phyloP scores from a whole-genome alignment of 805 yeast genomes.

The Kuraishia floccosa region DNA sequence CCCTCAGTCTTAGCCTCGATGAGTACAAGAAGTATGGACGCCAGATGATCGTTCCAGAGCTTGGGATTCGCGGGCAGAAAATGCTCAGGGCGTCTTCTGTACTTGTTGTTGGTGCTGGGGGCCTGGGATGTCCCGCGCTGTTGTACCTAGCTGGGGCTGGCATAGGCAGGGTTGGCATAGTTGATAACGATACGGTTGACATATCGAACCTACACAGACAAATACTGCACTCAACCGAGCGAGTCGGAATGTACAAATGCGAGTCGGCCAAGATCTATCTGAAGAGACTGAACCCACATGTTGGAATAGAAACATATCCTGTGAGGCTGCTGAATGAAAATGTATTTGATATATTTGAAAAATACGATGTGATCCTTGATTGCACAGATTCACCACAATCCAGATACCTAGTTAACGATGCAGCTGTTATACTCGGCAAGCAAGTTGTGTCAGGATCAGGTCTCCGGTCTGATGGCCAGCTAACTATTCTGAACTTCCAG shows the following conservation, averaged over 20 bases:
- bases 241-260: conserved; percentile 63
- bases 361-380: conserved; percentile 73
- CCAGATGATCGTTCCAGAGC: conserved; percentile 85
- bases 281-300: conserved; percentile 53
- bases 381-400: conserved; percentile 92
- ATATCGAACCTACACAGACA: conserved; percentile 83
- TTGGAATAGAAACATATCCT: conserved; percentile 40
- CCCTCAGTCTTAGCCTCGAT: conserved; percentile 29
- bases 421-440: conserved; percentile 52
- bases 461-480: conserved; percentile 82
- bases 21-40: conserved; percentile 86
- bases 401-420: conserved; percentile 80
- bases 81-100: conserved; percentile 46
- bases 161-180: conserved; percentile 72
- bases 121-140: conserved; percentile 88
- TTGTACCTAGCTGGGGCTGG: conserved; percentile 84
- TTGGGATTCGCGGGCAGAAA: conserved; percentile 51
- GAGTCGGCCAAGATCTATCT: conserved; percentile 63
- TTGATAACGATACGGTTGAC: conserved; percentile 82
- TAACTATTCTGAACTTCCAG: conserved; percentile 60
- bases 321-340: conserved; percentile 39
- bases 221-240: conserved; percentile 58
- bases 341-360: conserved; percentile 48
- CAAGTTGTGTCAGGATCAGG: conserved; percentile 91
- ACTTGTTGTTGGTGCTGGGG: conserved; percentile 92